Conservation (phyloP, 352 stramenopile genomes). For the Peronospora destructor region DNA sequence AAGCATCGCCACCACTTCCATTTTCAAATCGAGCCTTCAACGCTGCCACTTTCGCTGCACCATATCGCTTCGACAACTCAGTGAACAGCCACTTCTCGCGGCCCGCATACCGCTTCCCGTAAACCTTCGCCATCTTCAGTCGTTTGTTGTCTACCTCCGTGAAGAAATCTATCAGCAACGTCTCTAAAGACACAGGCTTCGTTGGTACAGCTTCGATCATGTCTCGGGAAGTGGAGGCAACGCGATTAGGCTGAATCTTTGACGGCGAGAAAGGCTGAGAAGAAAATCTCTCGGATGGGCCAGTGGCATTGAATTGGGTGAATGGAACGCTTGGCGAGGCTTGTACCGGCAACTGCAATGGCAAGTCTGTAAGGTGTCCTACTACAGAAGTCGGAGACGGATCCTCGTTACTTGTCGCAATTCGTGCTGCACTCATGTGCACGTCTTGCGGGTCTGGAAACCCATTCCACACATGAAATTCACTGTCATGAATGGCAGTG, state of each 20-base stretch:
- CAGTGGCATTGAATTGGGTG: neutral
- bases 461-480: conserved; percentile 2
- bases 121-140: conserved; percentile 56
- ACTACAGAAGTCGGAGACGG: neutral
- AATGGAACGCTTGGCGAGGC: neutral
- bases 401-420: neutral
- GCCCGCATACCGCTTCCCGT: conserved; percentile 56
- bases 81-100: conserved; percentile 58
- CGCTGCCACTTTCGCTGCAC: conserved; percentile 33
- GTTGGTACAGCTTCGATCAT: neutral
- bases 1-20: conserved; percentile 4
- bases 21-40: conserved; percentile 31
- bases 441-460: conserved; percentile 7
- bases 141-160: conserved; percentile 50
- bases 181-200: conserved; percentile 35
- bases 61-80: conserved; percentile 61
- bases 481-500: neutral
- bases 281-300: neutral
- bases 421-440: neutral
- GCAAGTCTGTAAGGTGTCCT: neutral
- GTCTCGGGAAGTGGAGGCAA: conserved; percentile 2
- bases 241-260: neutral
- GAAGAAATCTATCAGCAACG: conserved; percentile 59
- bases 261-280: neutral
- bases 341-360: neutral